Conservation (phyloP, 108 stramenopile genomes). For the Discostella stelligeroides region DNA sequence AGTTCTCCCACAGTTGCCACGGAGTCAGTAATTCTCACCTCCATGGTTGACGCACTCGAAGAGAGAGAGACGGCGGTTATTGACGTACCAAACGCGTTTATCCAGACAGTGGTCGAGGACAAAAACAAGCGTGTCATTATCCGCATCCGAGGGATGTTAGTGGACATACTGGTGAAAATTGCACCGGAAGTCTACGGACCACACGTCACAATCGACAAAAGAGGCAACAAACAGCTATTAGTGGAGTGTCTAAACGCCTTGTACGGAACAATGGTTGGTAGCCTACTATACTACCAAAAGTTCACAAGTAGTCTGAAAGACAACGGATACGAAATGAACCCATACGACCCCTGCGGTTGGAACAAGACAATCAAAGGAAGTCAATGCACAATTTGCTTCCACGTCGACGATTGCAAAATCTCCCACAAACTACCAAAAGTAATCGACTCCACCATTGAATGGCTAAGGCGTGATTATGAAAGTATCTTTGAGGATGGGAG, state of each 20-base stretch:
- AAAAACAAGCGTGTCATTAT: neutral
- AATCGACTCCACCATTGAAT: neutral
- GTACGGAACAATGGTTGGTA: neutral
- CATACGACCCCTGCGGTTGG: constrained; percentile 17
- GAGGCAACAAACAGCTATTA: neutral
- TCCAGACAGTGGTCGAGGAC: constrained; percentile 46
- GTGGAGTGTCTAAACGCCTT: constrained; percentile 3
- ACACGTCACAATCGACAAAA: constrained; percentile 3
- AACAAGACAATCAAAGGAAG: constrained; percentile 21
- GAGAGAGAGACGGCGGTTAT: constrained; percentile 43
- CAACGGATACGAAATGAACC: constrained; percentile 2
- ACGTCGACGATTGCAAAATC: neutral
- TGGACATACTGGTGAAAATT: neutral
- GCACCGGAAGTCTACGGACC: constrained; percentile 4
- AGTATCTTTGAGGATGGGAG: neutral
- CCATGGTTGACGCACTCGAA: constrained; percentile 46
- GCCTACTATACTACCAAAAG: constrained; percentile 7
- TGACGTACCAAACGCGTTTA: constrained; percentile 52
- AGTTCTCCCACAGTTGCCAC: constrained; percentile 31
- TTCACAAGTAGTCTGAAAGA: neutral
- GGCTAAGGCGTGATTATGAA: neutral
- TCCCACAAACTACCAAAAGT: too few species aligned
- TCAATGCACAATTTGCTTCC: neutral
- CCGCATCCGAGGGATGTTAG: neutral
- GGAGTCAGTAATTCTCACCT: constrained; percentile 30